Evolutionary conservation across 257 asterid genomes (phyloP).

Genomic region (Solanum peruvianum): DNA sequence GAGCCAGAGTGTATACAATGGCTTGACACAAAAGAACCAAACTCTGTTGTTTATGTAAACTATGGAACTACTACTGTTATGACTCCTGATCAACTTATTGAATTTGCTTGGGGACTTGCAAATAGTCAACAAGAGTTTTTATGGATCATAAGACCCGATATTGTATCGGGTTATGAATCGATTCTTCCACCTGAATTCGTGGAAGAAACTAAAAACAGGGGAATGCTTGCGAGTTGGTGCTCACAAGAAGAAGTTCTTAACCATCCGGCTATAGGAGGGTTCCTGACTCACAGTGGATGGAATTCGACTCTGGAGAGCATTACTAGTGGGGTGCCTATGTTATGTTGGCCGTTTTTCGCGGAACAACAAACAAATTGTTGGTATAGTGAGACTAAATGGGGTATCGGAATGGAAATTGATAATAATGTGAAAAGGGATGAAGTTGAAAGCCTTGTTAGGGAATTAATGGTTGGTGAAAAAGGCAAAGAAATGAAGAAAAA

Average conservation of each 20-base stretch:
- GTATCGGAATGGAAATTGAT: not conserved
- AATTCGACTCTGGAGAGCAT: not conserved
- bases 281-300: not conserved
- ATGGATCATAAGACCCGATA: not conserved
- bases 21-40: not conserved
- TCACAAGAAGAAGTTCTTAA: not conserved
- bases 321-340: not conserved
- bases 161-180: not conserved
- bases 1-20: not conserved
- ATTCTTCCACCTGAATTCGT: not conserved
- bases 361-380: not conserved
- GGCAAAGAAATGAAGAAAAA: not conserved
- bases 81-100: not conserved
- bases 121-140: not conserved
- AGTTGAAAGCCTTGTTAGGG: not conserved
- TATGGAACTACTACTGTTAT: not conserved
- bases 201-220: not conserved
- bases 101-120: not conserved
- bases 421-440: not conserved
- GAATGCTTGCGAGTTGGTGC: not conserved
- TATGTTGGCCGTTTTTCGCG: slow-evolving; percentile 3
- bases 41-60: not conserved
- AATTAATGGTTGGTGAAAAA: not conserved
- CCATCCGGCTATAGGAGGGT: not conserved
- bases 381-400: not conserved